These are phyloP conservation scores for Oryza glaberrima DNA, from an alignment of 176 grass and related monocot genomes.

Conservation along the genomic window DNA sequence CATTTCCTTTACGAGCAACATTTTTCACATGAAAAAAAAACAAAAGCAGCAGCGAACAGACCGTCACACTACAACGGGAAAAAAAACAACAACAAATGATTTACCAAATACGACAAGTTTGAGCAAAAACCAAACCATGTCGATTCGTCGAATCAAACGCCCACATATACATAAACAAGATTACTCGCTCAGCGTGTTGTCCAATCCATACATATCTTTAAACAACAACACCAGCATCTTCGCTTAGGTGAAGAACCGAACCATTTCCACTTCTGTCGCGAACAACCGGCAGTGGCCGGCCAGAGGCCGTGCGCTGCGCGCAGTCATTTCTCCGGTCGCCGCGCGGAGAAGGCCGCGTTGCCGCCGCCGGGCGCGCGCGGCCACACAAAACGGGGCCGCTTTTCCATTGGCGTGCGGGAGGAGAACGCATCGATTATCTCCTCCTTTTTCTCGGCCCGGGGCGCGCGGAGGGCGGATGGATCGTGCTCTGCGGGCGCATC, in stretches of 20 bases:
- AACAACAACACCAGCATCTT: conserved; percentile 1
- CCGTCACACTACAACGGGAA: neutral
- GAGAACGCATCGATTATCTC: neutral
- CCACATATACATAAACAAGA: conserved; percentile 15
- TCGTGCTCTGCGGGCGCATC: conserved; percentile 19
- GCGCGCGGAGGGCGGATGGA: neutral
- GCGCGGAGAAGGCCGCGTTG: neutral
- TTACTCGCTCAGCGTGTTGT: conserved; percentile 2
- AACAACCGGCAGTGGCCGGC: conserved; percentile 29
- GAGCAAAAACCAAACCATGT: neutral
- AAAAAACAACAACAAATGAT: neutral
- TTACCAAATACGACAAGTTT: neutral
- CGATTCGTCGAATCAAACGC: conserved; percentile 23
- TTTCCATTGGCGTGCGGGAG: neutral
- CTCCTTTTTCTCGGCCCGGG: neutral
- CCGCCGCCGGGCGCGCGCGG: conserved; percentile 44
- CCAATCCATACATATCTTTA: conserved; percentile 1
- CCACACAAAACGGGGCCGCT: conserved; percentile 2
- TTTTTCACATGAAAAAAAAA: conserved; percentile 26
- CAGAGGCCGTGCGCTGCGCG: neutral
- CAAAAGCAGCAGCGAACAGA: neutral
- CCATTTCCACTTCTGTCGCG: conserved; percentile 45
- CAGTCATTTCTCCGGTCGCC: neutral
- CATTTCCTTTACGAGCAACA: conserved; percentile 31
- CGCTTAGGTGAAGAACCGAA: neutral